These are phyloP conservation scores for Teratosphaeria destructans DNA, from an alignment of 2,329 filamentous ascomycete species.

Conservation along the genomic window DNA sequence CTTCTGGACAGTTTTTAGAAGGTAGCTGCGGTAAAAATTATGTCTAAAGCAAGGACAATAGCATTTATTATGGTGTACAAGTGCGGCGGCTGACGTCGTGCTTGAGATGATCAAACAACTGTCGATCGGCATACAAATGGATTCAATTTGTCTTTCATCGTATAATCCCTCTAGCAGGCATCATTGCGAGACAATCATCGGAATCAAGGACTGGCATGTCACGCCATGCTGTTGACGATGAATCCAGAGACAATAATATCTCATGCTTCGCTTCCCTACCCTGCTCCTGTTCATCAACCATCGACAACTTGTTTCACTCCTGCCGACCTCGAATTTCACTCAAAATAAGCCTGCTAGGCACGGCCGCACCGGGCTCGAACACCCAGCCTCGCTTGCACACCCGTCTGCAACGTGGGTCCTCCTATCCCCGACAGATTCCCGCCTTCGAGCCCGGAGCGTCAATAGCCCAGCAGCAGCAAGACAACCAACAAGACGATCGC, in stretches of 20 bases:
- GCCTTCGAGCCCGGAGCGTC: slow-evolving; percentile 10
- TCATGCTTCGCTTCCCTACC: background rate
- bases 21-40: background rate
- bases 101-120: too few relatives aligned
- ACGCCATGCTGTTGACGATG: too few relatives aligned
- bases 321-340: slow-evolving; percentile 4
- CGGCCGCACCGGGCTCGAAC: background rate
- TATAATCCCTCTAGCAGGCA: too few relatives aligned
- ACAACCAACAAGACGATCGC: slow-evolving; percentile 10
- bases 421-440: background rate
- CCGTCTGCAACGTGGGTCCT: background rate
- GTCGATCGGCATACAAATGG: too few relatives aligned
- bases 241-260: background rate
- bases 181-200: too few relatives aligned
- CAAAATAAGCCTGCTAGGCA: slow-evolving; percentile 8
- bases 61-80: background rate
- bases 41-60: background rate
- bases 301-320: background rate
- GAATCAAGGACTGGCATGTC: too few relatives aligned
- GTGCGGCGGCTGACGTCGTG: too few relatives aligned
- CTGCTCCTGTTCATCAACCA: background rate
- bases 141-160: too few relatives aligned
- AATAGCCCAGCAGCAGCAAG: slow-evolving; percentile 13
- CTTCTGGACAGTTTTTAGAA: background rate
- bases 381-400: background rate